Conservation (phyloP, 148 eudicot species). For the Silene latifolia region DNA sequence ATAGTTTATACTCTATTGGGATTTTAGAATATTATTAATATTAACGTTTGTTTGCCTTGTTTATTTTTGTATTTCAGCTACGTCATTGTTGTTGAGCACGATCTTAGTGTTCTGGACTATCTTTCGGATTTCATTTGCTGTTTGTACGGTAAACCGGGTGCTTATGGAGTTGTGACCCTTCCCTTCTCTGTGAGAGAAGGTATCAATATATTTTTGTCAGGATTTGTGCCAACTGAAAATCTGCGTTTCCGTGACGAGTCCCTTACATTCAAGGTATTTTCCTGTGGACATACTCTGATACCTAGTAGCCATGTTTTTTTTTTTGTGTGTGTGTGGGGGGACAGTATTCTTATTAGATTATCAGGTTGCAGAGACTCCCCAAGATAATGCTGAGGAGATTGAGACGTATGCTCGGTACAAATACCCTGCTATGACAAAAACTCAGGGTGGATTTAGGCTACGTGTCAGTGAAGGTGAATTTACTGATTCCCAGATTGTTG, state of each 20-base stretch:
- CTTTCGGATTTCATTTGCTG: slow-evolving; percentile 95
- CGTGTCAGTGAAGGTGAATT: slow-evolving; percentile 82
- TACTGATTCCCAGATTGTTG: slow-evolving; percentile 92
- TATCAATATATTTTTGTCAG: slow-evolving; percentile 88
- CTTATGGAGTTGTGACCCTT: slow-evolving; percentile 96
- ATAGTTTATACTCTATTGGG: too few relatives aligned
- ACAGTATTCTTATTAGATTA: slow-evolving; percentile 11
- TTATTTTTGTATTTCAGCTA: slow-evolving; percentile 50
- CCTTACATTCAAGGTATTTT: slow-evolving; percentile 83
- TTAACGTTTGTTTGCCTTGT: slow-evolving; percentile 12
- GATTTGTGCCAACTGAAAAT: slow-evolving; percentile 95
- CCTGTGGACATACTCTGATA: too few relatives aligned
- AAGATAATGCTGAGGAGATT: slow-evolving; percentile 85
- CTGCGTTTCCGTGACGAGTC: slow-evolving; percentile 87
- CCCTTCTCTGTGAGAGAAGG: slow-evolving; percentile 99
- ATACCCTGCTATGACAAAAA: slow-evolving; percentile 86
- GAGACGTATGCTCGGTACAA: slow-evolving; percentile 85
- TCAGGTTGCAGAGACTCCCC: slow-evolving; percentile 94
- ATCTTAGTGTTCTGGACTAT: slow-evolving; percentile 93
- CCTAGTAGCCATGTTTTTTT: neutral
- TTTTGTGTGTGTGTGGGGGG: too few relatives aligned
- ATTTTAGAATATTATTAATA: neutral
- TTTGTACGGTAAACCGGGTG: slow-evolving; percentile 96
- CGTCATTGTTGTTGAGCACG: slow-evolving; percentile 97
- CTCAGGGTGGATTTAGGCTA: slow-evolving; percentile 81